phyloP scores from a whole-genome alignment of 306 rosid species.

The Dryas drummondii region DNA sequence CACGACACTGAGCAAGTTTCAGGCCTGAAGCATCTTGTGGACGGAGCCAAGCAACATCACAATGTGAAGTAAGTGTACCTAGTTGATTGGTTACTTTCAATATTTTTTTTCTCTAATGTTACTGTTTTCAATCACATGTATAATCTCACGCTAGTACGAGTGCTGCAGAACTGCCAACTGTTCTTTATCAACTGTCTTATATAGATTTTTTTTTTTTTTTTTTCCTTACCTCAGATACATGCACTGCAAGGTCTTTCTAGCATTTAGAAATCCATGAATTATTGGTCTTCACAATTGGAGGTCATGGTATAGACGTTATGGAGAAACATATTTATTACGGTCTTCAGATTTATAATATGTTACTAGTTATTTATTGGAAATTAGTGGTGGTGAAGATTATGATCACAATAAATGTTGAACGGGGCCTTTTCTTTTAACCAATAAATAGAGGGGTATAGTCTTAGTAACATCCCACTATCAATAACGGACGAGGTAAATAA shows the following conservation, averaged over 20 bases:
- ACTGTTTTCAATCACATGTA: not conserved
- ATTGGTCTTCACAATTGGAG: not conserved
- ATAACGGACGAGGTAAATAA: not conserved
- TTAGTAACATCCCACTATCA: not conserved
- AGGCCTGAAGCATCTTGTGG: slow-evolving; percentile 84
- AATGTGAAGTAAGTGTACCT: slow-evolving; percentile 71
- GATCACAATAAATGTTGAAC: not conserved
- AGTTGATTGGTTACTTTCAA: slow-evolving; percentile 14
- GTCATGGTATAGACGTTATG: not conserved
- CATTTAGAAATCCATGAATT: not conserved
- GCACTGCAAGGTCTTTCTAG: not conserved
- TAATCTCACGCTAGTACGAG: not conserved
- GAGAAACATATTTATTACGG: not conserved
- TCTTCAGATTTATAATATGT: not conserved
- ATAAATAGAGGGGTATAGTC: not conserved
- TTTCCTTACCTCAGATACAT: not conserved
- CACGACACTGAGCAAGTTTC: slow-evolving; percentile 44
- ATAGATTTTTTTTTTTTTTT: no score
- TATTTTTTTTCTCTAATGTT: not conserved
- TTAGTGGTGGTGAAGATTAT: not conserved
- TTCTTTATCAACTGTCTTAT: not conserved
- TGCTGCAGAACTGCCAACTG: not conserved
- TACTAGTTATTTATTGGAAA: not conserved
- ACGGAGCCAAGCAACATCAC: slow-evolving; percentile 74
- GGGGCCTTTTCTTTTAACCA: not conserved